Conservation (phyloP, 73 alveolate species). For the Paramecium caudatum region DNA sequence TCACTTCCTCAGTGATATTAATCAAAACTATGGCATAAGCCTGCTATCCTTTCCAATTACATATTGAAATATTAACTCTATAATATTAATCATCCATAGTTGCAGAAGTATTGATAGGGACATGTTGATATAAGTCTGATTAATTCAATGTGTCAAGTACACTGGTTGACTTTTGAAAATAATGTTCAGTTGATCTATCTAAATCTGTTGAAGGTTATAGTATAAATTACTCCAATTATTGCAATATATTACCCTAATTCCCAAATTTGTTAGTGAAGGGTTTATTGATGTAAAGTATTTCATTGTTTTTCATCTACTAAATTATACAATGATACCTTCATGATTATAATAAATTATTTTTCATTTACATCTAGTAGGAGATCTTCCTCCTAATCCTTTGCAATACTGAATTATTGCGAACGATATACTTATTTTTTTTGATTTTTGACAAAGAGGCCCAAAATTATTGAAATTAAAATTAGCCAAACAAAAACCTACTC, state of each 20-base stretch:
- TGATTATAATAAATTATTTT: background rate
- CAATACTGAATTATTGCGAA: background rate
- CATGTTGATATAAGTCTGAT: background rate
- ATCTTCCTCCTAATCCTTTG: slow-evolving; percentile 9
- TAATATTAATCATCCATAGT: slow-evolving; percentile 9
- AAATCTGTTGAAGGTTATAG: background rate
- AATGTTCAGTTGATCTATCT: slow-evolving; percentile 24
- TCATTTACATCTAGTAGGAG: background rate
- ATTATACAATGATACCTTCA: background rate
- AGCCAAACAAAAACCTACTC: slow-evolving; percentile 2
- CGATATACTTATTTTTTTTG: background rate
- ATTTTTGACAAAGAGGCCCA: background rate
- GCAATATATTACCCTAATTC: background rate
- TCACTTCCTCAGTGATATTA: background rate
- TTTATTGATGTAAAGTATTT: background rate
- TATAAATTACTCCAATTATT: background rate
- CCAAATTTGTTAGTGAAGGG: background rate
- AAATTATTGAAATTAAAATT: slow-evolving; percentile 2
- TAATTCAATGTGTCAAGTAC: background rate
- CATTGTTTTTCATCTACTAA: background rate
- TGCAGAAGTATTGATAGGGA: background rate
- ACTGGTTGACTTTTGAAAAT: background rate
- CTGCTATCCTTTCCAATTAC: slow-evolving; percentile 38
- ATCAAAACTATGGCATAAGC: background rate
- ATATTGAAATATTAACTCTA: background rate